Conservation (phyloP, 1,139 yeast genomes). For the Kodamaea plutei region DNA sequence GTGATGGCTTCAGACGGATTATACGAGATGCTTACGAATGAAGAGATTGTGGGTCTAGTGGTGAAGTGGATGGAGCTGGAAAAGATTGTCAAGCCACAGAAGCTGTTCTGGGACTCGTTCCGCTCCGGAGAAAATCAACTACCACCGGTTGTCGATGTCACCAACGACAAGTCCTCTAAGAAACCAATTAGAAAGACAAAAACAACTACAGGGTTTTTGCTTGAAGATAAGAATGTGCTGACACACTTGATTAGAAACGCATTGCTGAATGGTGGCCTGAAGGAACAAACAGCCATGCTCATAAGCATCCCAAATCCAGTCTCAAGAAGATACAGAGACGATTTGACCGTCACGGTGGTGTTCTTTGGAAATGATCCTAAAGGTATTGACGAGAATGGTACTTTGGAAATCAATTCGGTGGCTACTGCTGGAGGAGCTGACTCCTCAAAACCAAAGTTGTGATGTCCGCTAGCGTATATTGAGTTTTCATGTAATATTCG, state of each 20-base stretch:
- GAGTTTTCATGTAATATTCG: no score
- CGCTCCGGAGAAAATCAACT: conserved; percentile 48
- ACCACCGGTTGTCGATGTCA: conserved; percentile 61
- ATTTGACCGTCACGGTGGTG: conserved; percentile 90
- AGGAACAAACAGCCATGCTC: conserved; percentile 82
- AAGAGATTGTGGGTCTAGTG: conserved; percentile 87
- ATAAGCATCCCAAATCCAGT: conserved; percentile 92
- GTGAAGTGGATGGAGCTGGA: conserved; percentile 90
- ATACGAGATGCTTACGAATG: conserved; percentile 87
- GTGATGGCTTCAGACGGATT: conserved; percentile 95
- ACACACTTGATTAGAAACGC: conserved; percentile 95
- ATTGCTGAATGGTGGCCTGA: conserved; percentile 79
- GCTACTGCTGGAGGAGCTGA: conserved; percentile 58
- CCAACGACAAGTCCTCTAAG: conserved; percentile 49
- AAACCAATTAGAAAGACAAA: conserved; percentile 43
- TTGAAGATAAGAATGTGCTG: conserved; percentile 82
- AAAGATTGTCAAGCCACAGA: conserved; percentile 56
- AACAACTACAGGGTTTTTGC: conserved; percentile 34
- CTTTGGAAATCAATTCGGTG: conserved; percentile 47
- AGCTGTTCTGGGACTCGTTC: conserved; percentile 45
- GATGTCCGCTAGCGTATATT: conserved; percentile 3
- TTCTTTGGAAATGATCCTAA: conserved; percentile 67
- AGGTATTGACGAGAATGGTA: conserved; percentile 43
- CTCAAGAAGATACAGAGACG: conserved; percentile 91
- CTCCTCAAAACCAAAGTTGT: conserved; percentile 49